Conservation (phyloP, 2,329 filamentous ascomycete genomes). For the Neopestalotiopsis clavispora region DNA sequence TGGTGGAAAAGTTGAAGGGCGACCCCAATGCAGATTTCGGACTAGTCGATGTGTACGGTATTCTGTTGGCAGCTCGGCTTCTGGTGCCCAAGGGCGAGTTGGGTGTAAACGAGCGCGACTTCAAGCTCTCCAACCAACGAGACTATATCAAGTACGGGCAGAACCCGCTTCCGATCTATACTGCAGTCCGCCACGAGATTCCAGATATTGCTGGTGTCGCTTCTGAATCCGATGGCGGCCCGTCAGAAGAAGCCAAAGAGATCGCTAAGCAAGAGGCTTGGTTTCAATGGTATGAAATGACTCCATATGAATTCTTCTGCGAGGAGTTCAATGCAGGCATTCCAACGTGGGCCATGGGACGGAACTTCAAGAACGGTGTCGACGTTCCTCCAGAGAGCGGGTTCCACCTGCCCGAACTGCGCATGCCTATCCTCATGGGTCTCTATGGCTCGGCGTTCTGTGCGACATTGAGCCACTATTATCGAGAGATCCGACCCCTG, state of each 20-base stretch:
- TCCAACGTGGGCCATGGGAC: conserved; percentile 90
- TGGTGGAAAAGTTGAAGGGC: conserved; percentile 91
- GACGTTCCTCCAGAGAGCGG: conserved; percentile 69
- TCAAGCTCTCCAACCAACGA: conserved; percentile 90
- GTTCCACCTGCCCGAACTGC: conserved; percentile 79
- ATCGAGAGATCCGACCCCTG: conserved; percentile 87
- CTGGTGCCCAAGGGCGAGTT: conserved; percentile 87
- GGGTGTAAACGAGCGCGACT: conserved; percentile 75
- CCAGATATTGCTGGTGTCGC: conserved; percentile 61
- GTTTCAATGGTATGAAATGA: conserved; percentile 99
- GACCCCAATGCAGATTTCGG: conserved; percentile 82
- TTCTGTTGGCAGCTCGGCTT: conserved; percentile 82
- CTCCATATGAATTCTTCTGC: conserved; percentile 93
- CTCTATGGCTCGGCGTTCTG: conserved; percentile 98
- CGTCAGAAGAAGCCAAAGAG: conserved; percentile 55
- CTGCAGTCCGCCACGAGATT: conserved; percentile 93
- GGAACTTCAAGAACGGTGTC: conserved; percentile 76
- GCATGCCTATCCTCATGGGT: conserved; percentile 83
- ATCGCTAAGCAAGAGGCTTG: conserved; percentile 72
- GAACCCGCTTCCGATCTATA: conserved; percentile 92
- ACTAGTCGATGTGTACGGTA: conserved; percentile 90
- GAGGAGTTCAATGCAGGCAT: conserved; percentile 92
- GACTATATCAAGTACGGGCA: conserved; percentile 77
- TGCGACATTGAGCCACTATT: conserved; percentile 94
- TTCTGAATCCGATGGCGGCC: conserved; percentile 37